Evolutionary conservation across 2,329 filamentous ascomycete genomes (phyloP).

Genomic region (Aspergillus tanneri): DNA sequence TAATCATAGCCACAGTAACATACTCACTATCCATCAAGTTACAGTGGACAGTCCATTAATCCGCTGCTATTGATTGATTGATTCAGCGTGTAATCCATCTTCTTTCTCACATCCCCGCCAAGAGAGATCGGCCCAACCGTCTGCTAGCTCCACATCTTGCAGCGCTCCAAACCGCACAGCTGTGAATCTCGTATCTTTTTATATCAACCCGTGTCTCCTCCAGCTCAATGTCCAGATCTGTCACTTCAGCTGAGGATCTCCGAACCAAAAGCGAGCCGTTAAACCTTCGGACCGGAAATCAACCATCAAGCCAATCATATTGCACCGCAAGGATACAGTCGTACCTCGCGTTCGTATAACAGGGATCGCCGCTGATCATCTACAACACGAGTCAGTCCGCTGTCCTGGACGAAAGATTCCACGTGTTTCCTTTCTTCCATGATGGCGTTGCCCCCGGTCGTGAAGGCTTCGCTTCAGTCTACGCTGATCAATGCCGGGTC

Average conservation of each 20-base stretch:
- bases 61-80: too few species aligned
- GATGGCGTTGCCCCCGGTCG: slow-evolving; percentile 47
- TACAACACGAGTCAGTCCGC: not conserved
- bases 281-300: not conserved
- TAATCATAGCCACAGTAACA: too few species aligned
- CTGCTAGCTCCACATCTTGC: slow-evolving; percentile 6
- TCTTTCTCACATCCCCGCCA: slow-evolving; percentile 10
- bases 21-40: too few species aligned
- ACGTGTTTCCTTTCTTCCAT: not conserved
- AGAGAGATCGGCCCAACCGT: not conserved
- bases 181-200: slow-evolving; percentile 3
- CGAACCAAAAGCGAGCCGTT: not conserved
- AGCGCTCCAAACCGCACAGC: not conserved
- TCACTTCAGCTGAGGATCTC: not conserved
- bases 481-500: slow-evolving; percentile 53
- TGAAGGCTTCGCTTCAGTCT: slow-evolving; percentile 56
- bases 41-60: too few species aligned
- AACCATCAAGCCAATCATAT: too few species aligned
- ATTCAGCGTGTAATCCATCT: slow-evolving; percentile 13
- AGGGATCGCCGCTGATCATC: not conserved
- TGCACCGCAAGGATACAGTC: not conserved
- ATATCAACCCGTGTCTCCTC: not conserved
- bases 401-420: not conserved
- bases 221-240: too few species aligned
- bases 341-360: not conserved